Conservation (phyloP, 208 protist species). For the Trypanosoma brucei region DNA sequence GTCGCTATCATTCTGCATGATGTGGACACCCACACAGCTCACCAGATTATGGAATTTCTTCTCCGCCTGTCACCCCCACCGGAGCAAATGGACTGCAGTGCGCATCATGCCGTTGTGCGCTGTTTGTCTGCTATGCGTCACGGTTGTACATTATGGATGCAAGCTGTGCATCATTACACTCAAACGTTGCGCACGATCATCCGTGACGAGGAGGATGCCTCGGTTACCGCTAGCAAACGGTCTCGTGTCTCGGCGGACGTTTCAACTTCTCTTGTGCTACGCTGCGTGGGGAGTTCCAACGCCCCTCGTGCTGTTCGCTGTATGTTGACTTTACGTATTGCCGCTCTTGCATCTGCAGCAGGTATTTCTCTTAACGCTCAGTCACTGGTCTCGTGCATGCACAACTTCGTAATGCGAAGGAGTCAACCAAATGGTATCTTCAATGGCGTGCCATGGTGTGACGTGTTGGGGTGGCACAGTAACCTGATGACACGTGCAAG, state of each 20-base stretch:
- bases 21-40: constrained; percentile 11
- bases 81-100: constrained; percentile 12
- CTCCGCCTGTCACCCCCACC: constrained; percentile 5
- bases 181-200: background rate
- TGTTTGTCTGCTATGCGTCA: constrained; percentile 21
- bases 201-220: background rate
- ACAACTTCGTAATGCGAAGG: constrained; percentile 19
- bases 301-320: constrained; percentile 9
- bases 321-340: constrained; percentile 10
- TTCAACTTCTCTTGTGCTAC: constrained; percentile 12
- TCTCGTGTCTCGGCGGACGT: constrained; percentile 8
- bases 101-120: constrained; percentile 11
- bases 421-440: background rate
- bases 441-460: constrained; percentile 13
- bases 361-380: constrained; percentile 6
- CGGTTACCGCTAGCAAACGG: background rate
- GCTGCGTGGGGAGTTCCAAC: constrained; percentile 15
- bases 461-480: constrained; percentile 22
- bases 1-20: constrained; percentile 18
- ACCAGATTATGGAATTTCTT: constrained; percentile 14
- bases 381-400: constrained; percentile 12
- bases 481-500: background rate
- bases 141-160: constrained; percentile 20
- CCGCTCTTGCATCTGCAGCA: constrained; percentile 14
- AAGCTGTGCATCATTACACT: constrained; percentile 14